phyloP scores from a whole-genome alignment of 169 alveolate genomes.

The Sarcocystis neurona region DNA sequence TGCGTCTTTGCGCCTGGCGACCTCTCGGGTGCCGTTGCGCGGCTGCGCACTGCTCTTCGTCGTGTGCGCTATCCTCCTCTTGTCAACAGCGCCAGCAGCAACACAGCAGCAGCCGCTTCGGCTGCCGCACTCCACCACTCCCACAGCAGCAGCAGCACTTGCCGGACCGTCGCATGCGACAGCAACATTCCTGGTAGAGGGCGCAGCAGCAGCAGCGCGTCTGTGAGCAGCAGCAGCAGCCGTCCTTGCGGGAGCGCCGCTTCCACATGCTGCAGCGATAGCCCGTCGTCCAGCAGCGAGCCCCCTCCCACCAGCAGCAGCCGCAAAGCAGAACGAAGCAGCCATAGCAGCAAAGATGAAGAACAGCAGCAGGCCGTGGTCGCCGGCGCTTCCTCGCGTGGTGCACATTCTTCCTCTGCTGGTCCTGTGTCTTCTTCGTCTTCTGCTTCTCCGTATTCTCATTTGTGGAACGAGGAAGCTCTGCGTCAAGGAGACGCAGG shows the following conservation, averaged over 20 bases:
- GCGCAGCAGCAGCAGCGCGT: too few species aligned
- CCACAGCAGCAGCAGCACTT: too few species aligned
- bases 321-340: too few species aligned
- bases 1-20: constrained; percentile 25
- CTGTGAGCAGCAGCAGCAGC: too few species aligned
- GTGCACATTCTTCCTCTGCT: too few species aligned
- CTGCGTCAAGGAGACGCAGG: not conserved
- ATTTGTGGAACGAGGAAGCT: not conserved
- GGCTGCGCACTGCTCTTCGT: constrained; percentile 49
- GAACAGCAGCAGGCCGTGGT: constrained; percentile 15
- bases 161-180: too few species aligned
- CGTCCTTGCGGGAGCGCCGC: too few species aligned
- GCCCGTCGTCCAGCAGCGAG: constrained; percentile 46
- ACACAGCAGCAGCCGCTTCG: not conserved
- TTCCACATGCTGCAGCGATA: constrained; percentile 35
- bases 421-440: too few species aligned
- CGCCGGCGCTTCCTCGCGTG: too few species aligned
- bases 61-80: constrained; percentile 55
- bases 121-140: constrained; percentile 27
- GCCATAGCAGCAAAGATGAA: too few species aligned
- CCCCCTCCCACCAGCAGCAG: too few species aligned
- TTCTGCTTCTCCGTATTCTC: not conserved
- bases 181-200: too few species aligned
- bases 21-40: constrained; percentile 34
- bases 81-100: not conserved